phyloP scores from a whole-genome alignment of 2,329 filamentous ascomycete genomes.

The Microcyclospora pomicola region DNA sequence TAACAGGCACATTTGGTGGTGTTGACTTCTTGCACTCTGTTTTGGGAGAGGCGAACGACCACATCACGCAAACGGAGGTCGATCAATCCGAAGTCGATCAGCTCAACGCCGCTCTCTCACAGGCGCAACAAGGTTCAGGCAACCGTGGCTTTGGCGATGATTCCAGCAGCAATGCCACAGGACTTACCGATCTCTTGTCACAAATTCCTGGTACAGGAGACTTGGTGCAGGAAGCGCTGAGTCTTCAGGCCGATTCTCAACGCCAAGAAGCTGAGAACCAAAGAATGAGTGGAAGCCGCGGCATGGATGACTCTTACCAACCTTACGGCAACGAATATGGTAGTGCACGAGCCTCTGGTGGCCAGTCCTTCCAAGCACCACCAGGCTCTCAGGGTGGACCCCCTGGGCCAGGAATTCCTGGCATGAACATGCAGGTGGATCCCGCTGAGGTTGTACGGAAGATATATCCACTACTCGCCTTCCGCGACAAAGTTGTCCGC shows the following conservation, averaged over 20 bases:
- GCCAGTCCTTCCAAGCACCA: conserved; percentile 19
- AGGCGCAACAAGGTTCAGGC: conserved; percentile 21
- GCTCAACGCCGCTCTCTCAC: conserved; percentile 30
- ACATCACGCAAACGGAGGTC: conserved; percentile 35
- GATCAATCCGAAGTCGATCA: conserved; percentile 35
- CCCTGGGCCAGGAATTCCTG: conserved; percentile 44
- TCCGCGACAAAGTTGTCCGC: conserved; percentile 86
- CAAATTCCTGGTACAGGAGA: conserved; percentile 52
- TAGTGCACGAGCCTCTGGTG: conserved; percentile 12
- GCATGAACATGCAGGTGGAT: conserved; percentile 67
- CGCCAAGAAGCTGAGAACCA: conserved; percentile 31
- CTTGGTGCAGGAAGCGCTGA: conserved; percentile 33
- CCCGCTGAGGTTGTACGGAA: conserved; percentile 35
- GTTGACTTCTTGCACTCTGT: conserved; percentile 35
- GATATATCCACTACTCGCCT: conserved; percentile 90
- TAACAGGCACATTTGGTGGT: conserved; percentile 42
- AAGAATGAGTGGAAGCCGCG: conserved; percentile 6
- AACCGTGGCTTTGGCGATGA: conserved; percentile 18
- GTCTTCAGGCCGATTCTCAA: conserved; percentile 34
- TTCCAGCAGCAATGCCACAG: conserved; percentile 20
- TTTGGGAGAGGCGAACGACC: conserved; percentile 36
- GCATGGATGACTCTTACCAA: conserved; percentile 7
- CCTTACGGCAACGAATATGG: conserved; percentile 12
- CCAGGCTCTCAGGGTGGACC: conserved; percentile 26
- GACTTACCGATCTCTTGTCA: conserved; percentile 56